Base-by-base conservation (phyloP, 2,329 filamentous ascomycete species). In the Exophiala oligosperma region DNA sequence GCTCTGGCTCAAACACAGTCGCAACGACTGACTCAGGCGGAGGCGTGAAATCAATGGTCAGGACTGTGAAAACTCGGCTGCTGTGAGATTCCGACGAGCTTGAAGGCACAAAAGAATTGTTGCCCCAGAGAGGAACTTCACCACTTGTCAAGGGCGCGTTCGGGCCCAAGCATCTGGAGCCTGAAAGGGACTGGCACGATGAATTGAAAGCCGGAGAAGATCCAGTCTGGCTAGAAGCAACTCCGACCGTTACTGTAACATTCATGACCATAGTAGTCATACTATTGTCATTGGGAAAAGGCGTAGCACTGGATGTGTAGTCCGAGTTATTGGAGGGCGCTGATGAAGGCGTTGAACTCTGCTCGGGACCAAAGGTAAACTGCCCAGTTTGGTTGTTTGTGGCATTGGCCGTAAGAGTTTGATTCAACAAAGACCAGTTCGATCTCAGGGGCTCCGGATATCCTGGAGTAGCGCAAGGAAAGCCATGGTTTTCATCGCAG, bases 1-100 rank as follows among this genome's bases (percentile, higher is more conserved):
- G 21, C 11, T n/a, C 32, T 9, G 51, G 17, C 4, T 23, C 40
- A 29, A 23, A 29, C 4, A 58, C 17, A 4, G 52, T 57, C 17
- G 59, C 59, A 21, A 52, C 57, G n/a, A 61, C 29, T 7, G 48
- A 50, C 24, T 61, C 54, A 8, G 55, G 51, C 28, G 52, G 35
- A 28, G 49, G 55, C 26, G 59, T 61, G 12, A 58, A 23, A 21
- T 52, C 54, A 6, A 61, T 29, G 3, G 59, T 61, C 5, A 61
- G 12, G 28, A 54, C 57, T 8, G 52, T 53, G 12, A 61, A 35
- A 9, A 55, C 35, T 32, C 35, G 4, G 7, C 11, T 11, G 23
- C 46, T 28, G 40, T 35, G 32, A 51, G 32, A 40, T 2, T 12
- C 35, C 17, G 49, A 24, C 24, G 26, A 6, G 9, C 23, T 48